Conservation (phyloP, 2,329 filamentous ascomycete genomes). For the Davidsoniella virescens region DNA sequence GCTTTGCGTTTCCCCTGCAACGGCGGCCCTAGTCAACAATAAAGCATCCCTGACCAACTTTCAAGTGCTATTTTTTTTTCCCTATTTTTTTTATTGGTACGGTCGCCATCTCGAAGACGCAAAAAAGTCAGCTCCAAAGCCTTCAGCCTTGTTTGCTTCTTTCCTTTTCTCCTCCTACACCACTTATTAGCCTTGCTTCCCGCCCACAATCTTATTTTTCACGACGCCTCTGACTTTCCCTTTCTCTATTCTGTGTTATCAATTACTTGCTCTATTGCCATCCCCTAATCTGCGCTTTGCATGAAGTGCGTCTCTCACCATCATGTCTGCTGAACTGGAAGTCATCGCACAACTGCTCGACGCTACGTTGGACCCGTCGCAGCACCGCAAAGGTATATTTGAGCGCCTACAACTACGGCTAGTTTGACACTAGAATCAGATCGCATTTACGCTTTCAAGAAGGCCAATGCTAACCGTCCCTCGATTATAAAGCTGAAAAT, state of each 20-base stretch:
- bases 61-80: not conserved
- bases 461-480: not conserved
- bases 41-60: not conserved
- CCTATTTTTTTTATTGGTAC: constrained; percentile 2
- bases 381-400: constrained; percentile 67
- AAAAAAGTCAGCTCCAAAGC: constrained; percentile 1
- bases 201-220: not conserved
- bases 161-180: constrained; percentile 1
- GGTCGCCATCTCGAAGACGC: constrained; percentile 4
- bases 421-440: not conserved
- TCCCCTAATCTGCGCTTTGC: constrained; percentile 8
- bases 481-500: constrained; percentile 49
- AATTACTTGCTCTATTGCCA: not conserved
- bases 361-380: constrained; percentile 72
- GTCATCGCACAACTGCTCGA: constrained; percentile 69
- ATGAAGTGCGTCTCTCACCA: constrained; percentile 14
- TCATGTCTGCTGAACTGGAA: constrained; percentile 40
- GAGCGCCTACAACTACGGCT: not conserved
- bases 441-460: not conserved
- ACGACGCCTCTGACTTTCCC: constrained; percentile 2
- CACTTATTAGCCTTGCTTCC: constrained; percentile 1
- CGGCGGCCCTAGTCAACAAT: constrained; percentile 6
- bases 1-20: constrained; percentile 11
- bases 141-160: constrained; percentile 10
- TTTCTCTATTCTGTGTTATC: constrained; percentile 1